Conservation (phyloP, 495 filamentous ascomycete species). For the Bathelium albidoporum region DNA sequence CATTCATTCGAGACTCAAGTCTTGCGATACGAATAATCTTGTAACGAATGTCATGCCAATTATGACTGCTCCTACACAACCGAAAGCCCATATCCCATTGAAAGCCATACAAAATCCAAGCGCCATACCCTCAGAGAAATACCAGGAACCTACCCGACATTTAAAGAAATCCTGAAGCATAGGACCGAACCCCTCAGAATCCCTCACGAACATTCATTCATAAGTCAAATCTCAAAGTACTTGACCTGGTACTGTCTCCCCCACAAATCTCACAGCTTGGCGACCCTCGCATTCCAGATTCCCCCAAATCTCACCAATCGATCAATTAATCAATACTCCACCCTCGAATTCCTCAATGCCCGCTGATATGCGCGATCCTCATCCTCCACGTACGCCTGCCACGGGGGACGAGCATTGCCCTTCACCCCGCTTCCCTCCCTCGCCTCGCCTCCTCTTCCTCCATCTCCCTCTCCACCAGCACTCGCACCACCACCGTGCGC, state of each 20-base stretch:
- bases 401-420: not conserved
- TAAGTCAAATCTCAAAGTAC: not conserved
- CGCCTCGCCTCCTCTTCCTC: not conserved
- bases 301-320: not conserved
- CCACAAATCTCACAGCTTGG: not conserved
- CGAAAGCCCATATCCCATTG: not conserved
- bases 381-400: conserved; percentile 4
- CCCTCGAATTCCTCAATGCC: conserved; percentile 2
- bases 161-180: too few species aligned
- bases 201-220: not conserved
- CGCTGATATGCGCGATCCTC: conserved; percentile 4
- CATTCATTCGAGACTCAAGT: not conserved
- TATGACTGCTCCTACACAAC: not conserved
- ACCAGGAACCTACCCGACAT: too few species aligned
- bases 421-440: not conserved
- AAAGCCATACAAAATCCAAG: not conserved
- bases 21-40: not conserved
- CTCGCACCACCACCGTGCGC: not conserved
- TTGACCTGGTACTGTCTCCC: not conserved
- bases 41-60: not conserved
- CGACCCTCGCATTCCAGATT: not conserved
- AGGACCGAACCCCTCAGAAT: too few species aligned
- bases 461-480: not conserved
- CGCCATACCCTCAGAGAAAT: not conserved
- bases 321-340: not conserved